Percentiles rank a stretch among this genome's conserved stretches.
phyloP scores from a whole-genome alignment of 148 eudicot genomes.

The Rhododendron ferrugineum region DNA sequence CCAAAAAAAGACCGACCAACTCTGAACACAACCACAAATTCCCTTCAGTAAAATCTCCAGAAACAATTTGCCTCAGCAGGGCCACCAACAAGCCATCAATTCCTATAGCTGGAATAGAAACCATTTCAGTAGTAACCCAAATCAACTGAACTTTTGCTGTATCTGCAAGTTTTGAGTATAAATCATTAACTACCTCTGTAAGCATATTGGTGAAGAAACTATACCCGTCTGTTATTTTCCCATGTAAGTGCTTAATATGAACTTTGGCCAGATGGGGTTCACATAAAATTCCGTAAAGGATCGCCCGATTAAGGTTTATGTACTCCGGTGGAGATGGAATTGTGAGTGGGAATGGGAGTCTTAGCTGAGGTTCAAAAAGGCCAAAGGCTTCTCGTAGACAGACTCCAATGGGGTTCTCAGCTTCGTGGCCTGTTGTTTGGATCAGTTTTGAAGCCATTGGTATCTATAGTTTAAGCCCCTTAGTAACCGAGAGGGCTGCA shows the following conservation, averaged over 20 bases:
- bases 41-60: constrained; percentile 68
- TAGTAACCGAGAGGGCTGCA: not conserved
- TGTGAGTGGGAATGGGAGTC: constrained; percentile 59
- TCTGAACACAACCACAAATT: constrained; percentile 79
- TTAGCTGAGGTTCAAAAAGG: constrained; percentile 40
- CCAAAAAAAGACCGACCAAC: constrained; percentile 36
- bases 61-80: constrained; percentile 73
- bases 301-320: constrained; percentile 46
- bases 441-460: constrained; percentile 57
- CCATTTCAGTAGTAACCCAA: constrained; percentile 58
- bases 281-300: constrained; percentile 62
- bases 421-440: constrained; percentile 36
- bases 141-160: constrained; percentile 52
- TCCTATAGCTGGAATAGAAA: constrained; percentile 59
- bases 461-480: not conserved
- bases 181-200: constrained; percentile 47
- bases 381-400: constrained; percentile 55
- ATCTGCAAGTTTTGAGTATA: constrained; percentile 52
- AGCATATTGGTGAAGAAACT: constrained; percentile 41
- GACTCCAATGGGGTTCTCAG: constrained; percentile 45
- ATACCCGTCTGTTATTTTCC: constrained; percentile 68
- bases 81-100: constrained; percentile 60
- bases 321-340: constrained; percentile 48
- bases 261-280: constrained; percentile 42
- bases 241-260: constrained; percentile 69